Conservation (phyloP, 768 basidiomycete species). For the Rhizopogon vinicolor region DNA sequence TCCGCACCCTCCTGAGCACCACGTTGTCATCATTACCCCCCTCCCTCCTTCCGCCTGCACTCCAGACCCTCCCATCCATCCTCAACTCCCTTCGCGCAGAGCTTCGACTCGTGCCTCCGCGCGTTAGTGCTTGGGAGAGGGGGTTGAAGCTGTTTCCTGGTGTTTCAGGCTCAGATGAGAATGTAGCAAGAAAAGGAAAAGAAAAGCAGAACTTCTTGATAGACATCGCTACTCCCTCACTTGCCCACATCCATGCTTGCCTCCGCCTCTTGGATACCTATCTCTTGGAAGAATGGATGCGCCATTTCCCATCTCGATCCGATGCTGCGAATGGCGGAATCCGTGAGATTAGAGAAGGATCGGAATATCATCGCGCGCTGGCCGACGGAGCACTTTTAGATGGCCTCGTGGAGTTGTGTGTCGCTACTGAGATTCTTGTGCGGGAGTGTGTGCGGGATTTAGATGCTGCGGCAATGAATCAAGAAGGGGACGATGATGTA, state of each 20-base stretch:
- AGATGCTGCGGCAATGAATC: neutral
- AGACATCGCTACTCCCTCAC: conserved; percentile 21
- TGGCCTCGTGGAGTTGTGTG: neutral
- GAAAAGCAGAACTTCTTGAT: neutral
- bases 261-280: conserved; percentile 59
- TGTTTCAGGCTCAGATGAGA: conserved; percentile 1
- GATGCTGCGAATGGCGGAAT: conserved; percentile 6
- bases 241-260: conserved; percentile 49
- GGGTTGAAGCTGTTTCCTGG: conserved; percentile 36
- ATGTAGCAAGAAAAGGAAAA: neutral
- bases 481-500: neutral
- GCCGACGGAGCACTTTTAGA: neutral
- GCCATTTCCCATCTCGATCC: conserved; percentile 9
- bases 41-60: conserved; percentile 28
- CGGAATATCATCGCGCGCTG: neutral
- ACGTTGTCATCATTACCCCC: conserved; percentile 47
- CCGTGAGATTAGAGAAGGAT: conserved; percentile 10
- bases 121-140: conserved; percentile 34
- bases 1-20: conserved; percentile 47
- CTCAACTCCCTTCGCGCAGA: conserved; percentile 31
- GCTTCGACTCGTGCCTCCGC: conserved; percentile 33
- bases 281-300: conserved; percentile 53
- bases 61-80: conserved; percentile 23
- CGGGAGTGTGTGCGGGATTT: neutral
- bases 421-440: neutral